phyloP scores from a whole-genome alignment of 345 rosid genomes.

The Eucalyptus decipiens region DNA sequence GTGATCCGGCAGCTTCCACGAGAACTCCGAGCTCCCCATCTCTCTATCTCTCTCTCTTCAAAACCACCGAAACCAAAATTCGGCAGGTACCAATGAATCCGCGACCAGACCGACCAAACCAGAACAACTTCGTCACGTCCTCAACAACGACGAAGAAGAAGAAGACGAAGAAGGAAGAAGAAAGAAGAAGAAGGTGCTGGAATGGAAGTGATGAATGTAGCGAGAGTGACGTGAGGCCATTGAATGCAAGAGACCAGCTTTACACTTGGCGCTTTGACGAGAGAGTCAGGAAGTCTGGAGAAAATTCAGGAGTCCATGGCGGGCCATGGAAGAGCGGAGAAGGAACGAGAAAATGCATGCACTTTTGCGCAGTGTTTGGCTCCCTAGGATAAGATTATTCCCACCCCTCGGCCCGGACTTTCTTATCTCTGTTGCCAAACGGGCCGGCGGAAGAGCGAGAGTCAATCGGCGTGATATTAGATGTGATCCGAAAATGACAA shows the following conservation, averaged over 20 bases:
- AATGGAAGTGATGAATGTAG: neutral
- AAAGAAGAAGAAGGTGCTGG: neutral
- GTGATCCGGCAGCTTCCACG: slow-evolving; percentile 73
- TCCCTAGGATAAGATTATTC: neutral
- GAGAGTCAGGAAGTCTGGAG: neutral
- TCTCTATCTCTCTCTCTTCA: neutral
- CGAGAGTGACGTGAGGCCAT: neutral
- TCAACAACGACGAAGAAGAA: neutral
- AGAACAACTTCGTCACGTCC: neutral
- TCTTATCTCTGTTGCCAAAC: neutral
- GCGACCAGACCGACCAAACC: neutral
- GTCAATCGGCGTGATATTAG: neutral
- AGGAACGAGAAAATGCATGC: neutral
- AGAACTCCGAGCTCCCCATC: slow-evolving; percentile 43
- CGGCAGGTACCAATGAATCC: neutral
- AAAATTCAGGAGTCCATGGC: neutral
- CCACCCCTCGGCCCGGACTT: neutral
- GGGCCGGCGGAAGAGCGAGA: neutral
- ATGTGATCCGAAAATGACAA: neutral
- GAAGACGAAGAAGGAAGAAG: neutral
- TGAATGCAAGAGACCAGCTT: neutral
- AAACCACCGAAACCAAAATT: neutral
- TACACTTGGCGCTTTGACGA: neutral
- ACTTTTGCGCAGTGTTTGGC: neutral
- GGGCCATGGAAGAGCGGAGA: neutral